Percentiles rank a stretch among this genome's conserved stretches.
Evolutionary conservation across 169 alveolate species (phyloP).

Genomic region (Cyclospora cayetanensis): DNA sequence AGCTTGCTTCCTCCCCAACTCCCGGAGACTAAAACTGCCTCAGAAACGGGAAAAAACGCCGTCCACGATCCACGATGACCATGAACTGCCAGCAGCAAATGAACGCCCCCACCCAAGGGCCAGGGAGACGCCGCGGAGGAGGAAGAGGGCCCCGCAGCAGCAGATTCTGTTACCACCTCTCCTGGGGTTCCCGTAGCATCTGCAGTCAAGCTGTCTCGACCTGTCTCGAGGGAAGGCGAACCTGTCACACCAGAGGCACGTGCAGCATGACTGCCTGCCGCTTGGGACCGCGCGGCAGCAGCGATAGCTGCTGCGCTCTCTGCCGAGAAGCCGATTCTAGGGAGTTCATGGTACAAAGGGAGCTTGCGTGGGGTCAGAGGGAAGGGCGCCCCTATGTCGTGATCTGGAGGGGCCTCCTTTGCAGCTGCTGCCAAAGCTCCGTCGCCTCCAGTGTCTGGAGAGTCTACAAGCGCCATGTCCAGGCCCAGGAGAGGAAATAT

Average conservation of each 20-base stretch:
- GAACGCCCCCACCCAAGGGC: not conserved
- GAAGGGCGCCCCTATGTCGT: not conserved
- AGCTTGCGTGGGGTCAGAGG: not conserved
- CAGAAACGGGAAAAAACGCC: not conserved
- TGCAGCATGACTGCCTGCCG: too few species aligned
- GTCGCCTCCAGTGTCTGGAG: not conserved
- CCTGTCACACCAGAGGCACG: too few species aligned
- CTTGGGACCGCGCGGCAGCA: too few species aligned
- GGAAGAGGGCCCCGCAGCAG: not conserved
- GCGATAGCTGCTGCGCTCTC: not conserved
- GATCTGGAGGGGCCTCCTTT: not conserved
- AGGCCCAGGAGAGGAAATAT: not conserved
- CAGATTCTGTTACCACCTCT: too few species aligned
- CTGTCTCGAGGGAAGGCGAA: too few species aligned
- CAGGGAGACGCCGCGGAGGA: not conserved
- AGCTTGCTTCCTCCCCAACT: constrained; percentile 19
- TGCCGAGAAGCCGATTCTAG: not conserved
- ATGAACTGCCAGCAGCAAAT: not conserved
- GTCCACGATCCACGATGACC: constrained; percentile 27
- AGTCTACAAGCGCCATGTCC: too few species aligned
- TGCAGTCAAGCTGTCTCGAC: too few species aligned
- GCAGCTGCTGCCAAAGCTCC: not conserved
- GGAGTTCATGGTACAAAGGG: too few species aligned
- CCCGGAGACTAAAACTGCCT: not conserved
- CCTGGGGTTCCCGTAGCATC: too few species aligned